A percentile compares a stretch with the other conserved stretches of the same genome.
These are phyloP conservation scores for Dalbergia cochinchinensis DNA, from an alignment of 306 rosid species.

Conservation along the genomic window DNA sequence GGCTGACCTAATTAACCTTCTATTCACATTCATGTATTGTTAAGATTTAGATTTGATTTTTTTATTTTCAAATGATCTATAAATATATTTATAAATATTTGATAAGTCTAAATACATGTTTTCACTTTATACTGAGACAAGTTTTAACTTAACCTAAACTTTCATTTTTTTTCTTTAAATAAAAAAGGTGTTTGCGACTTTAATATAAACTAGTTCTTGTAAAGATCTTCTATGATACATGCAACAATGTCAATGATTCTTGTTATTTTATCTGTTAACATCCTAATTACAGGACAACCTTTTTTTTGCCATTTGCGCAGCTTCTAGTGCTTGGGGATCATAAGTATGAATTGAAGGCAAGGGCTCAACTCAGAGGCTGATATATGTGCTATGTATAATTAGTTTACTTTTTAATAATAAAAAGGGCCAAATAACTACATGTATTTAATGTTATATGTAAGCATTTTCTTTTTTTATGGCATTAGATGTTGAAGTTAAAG, in stretches of 20 bases:
- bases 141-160: too few species aligned
- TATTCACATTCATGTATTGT: too few species aligned
- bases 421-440: background rate
- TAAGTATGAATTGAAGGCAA: background rate
- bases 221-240: too few species aligned
- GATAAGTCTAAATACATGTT: too few species aligned
- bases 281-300: background rate
- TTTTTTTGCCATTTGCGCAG: constrained; percentile 22
- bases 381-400: constrained; percentile 7
- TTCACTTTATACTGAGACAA: too few species aligned
- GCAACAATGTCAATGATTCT: background rate
- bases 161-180: too few species aligned
- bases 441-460: background rate
- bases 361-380: background rate
- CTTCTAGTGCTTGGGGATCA: background rate
- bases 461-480: background rate
- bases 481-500: background rate
- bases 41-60: too few species aligned
- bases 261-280: background rate
- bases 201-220: too few species aligned
- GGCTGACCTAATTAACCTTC: too few species aligned
- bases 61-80: too few species aligned
- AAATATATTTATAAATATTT: too few species aligned
- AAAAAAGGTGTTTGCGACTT: too few species aligned
- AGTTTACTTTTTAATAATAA: background rate